Evolutionary conservation across 2,329 filamentous ascomycete genomes (phyloP).

Genomic region (Amauroascus niger): DNA sequence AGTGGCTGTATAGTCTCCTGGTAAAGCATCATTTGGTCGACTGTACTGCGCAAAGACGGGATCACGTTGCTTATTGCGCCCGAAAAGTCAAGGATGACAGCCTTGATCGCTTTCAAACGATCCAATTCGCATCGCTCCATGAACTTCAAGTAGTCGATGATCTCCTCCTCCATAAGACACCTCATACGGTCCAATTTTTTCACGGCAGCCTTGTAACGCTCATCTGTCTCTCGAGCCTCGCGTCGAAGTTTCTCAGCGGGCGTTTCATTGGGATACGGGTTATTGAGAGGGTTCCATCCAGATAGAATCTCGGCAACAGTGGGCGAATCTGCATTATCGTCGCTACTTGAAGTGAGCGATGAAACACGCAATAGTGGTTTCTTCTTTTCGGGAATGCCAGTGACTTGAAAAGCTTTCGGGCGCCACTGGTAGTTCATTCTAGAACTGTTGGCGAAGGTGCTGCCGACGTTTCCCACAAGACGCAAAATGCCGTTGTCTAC

Average conservation of each 20-base stretch:
- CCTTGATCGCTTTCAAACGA: constrained; percentile 93
- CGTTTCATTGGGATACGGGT: constrained; percentile 85
- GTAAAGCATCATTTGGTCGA: constrained; percentile 98
- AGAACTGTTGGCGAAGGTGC: constrained; percentile 92
- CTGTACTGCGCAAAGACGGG: constrained; percentile 84
- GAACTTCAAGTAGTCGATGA: constrained; percentile 84
- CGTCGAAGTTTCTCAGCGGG: constrained; percentile 74
- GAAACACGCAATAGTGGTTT: constrained; percentile 60
- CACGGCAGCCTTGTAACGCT: constrained; percentile 81
- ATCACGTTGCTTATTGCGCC: constrained; percentile 97
- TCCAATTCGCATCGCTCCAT: constrained; percentile 96
- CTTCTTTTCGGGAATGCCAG: constrained; percentile 85
- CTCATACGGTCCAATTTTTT: constrained; percentile 80
- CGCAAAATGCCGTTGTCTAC: constrained; percentile 77
- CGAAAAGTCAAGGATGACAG: constrained; percentile 93
- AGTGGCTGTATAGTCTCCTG: constrained; percentile 96
- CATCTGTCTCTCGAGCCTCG: constrained; percentile 82
- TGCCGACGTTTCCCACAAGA: constrained; percentile 88
- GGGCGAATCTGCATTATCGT: constrained; percentile 61
- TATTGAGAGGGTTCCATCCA: constrained; percentile 88
- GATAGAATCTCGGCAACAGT: constrained; percentile 80
- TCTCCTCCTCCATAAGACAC: constrained; percentile 91
- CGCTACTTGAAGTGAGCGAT: constrained; percentile 53
- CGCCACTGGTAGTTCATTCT: constrained; percentile 98
- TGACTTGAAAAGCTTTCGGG: constrained; percentile 76